These are phyloP conservation scores for Phytophthora niederhauseri DNA, from an alignment of 352 stramenopile species.

Conservation along the genomic window DNA sequence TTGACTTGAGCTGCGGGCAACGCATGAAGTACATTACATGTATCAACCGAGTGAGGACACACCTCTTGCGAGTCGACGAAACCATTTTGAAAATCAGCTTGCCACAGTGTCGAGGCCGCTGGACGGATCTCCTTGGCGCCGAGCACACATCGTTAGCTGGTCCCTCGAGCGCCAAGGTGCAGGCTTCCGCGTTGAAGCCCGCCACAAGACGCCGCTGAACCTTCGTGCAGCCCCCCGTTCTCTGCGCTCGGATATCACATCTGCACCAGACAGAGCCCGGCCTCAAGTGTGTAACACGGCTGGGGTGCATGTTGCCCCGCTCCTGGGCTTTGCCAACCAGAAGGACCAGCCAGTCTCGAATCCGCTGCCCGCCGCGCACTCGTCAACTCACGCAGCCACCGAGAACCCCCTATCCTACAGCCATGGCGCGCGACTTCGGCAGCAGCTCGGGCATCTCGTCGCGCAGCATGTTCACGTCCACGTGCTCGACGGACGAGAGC, in stretches of 20 bases:
- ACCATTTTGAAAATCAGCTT: constrained; percentile 33
- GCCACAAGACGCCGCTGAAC: constrained; percentile 17
- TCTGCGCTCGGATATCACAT: not conserved
- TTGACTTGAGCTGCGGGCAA: constrained; percentile 21
- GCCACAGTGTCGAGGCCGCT: constrained; percentile 3
- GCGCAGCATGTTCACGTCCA: constrained; percentile 36
- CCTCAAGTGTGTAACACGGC: constrained; percentile 28
- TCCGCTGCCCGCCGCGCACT: constrained; percentile 17
- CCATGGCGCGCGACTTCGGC: constrained; percentile 19
- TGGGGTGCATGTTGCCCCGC: not conserved
- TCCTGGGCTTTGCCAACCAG: constrained; percentile 22
- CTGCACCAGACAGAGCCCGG: not conserved
- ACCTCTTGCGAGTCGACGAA: constrained; percentile 17
- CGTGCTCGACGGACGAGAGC: constrained; percentile 30
- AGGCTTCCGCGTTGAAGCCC: constrained; percentile 5
- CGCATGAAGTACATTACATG: not conserved
- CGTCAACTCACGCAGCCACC: not conserved
- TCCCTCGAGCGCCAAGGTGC: too few species aligned
- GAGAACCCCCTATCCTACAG: not conserved
- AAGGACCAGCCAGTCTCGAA: constrained; percentile 26
- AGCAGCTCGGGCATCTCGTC: constrained; percentile 30
- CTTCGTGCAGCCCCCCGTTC: constrained; percentile 10
- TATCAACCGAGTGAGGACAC: constrained; percentile 1
- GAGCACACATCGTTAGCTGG: not conserved
- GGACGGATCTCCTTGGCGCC: constrained; percentile 1